Evolutionary conservation across 2,329 filamentous ascomycete genomes (phyloP), one percentile per base, ranked within the genome.

Genomic region (Calonectria montana): DNA sequence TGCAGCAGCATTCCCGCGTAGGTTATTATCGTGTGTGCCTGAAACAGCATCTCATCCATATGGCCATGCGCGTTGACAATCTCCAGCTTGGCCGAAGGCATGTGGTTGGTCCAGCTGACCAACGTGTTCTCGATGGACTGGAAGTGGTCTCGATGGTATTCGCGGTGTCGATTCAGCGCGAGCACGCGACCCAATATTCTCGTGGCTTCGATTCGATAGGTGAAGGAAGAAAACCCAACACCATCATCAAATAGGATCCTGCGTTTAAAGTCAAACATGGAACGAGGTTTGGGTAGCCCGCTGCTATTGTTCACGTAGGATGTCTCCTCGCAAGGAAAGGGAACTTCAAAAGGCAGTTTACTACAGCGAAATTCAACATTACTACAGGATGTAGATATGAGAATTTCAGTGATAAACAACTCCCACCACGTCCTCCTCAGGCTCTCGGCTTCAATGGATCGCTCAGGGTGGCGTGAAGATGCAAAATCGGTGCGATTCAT

Each of bases 371-470:
- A 72, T 0, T 45, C 66, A 4, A 74, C 71, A 0, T 70, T 69
- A 6, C 69, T 71, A 4, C 65, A 75, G 0, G 73, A 70, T 6
- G 75, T 64, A 0, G 76, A 71, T 61, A 77, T 78, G 3, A 76
- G 57, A 2, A 75, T 70, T 1, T 77, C 76, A 0, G 76, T 78
- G 1, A 77, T 67, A 3, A 73, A 77, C 7, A 77, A 74, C 10
- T 77, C 76, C 76, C 76, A 77, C 76, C 76, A 77, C 0, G 76
- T 77, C 21, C 76, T 70, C 8, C 76, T 75, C 1, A 78, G 31
- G 16, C 76, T 77, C 21, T 77, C 76, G 16, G 37, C 57, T 13
- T 75, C 73, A 2, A 77, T 70, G 0, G 71, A 73, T 27, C n/a
- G n/a, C 16, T 45, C 57, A 0, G 39, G 13, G 15, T 74, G 61